Evolutionary conservation across 768 basidiomycete genomes (phyloP).

Genomic region (Chalciporus chontae): DNA sequence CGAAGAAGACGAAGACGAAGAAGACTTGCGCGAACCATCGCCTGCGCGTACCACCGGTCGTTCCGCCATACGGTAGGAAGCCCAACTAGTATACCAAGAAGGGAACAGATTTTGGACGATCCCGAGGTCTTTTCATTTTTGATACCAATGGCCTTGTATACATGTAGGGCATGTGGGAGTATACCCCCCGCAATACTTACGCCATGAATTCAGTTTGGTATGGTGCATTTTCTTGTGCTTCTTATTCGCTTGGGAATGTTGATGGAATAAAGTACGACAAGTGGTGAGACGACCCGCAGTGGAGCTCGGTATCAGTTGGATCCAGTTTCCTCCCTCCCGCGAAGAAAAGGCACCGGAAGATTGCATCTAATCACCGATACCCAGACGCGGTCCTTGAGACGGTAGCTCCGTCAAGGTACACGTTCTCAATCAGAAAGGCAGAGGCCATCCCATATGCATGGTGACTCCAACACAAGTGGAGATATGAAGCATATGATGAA

Average conservation of each 20-base stretch:
- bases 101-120: too few relatives aligned
- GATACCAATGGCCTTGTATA: too few relatives aligned
- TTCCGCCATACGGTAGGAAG: constrained; percentile 24
- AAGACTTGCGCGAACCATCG: neutral
- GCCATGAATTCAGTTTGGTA: neutral
- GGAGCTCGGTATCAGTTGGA: neutral
- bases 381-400: neutral
- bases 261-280: neutral
- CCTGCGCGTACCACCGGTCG: constrained; percentile 26
- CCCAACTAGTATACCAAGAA: neutral
- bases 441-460: neutral
- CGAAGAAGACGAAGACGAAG: constrained; percentile 6
- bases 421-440: neutral
- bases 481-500: too few relatives aligned
- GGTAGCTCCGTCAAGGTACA: neutral
- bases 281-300: neutral
- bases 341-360: too few relatives aligned
- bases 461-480: too few relatives aligned
- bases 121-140: too few relatives aligned
- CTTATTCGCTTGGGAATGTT: neutral
- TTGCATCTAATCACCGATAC: too few relatives aligned
- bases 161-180: too few relatives aligned
- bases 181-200: too few relatives aligned
- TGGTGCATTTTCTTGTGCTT: neutral
- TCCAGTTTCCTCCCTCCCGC: neutral